Base-by-base conservation (phyloP, 2,329 filamentous ascomycete species). In the Pseudogymnoascus sp. region DNA sequence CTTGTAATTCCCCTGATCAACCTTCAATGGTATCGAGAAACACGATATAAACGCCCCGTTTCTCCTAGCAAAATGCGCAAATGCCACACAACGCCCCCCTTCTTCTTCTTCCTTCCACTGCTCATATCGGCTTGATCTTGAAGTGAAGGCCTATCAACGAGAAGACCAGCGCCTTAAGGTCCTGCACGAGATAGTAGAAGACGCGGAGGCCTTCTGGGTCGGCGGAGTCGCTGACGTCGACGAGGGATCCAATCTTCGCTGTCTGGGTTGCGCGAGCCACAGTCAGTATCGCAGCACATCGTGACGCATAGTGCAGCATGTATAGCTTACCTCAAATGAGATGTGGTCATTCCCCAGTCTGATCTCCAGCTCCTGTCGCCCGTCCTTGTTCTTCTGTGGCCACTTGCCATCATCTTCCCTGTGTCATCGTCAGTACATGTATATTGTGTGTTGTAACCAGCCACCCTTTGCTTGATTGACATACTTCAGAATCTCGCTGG, bases 301-400 rank as follows among this genome's bases (percentile, higher is more conserved):
- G 40, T 61, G 16, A 38, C 12, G 25, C 18, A 21, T n/a, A 37
- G 21, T 8, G 8, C 25, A 21, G 28, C n/a, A 21, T n/a, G 25
- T 12, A 60, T 23, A 38, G 21, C 64, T 71, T 76, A 93, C 93
- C 88, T 99, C 95, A 69, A 99, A 99, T 1, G 92, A 96, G 69
- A 99, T 97, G 75, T 97, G 93, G 67, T 99, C 95, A 71, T 89
- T 95, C 43, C 93, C 95, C 63, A 99, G 75, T 59, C 93, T 85
- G 64, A 99, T 97, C 77, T 99, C 95, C 59, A 99, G 82, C 78
- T 99, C 95, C 75, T 99, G 95, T 67, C 93, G 86, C 37, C 95
- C 95, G 71, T 99, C 95, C 79, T 97, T 97, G 80, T 99, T 99
- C 84, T 97, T 99, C 76, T 96, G 91, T 0, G 95, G 95, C 95